A percentile compares a stretch with the other conserved stretches of the same genome.
Evolutionary conservation across 164 flowering plant species (phyloP).

Genomic region (Tetracentron sinense): DNA sequence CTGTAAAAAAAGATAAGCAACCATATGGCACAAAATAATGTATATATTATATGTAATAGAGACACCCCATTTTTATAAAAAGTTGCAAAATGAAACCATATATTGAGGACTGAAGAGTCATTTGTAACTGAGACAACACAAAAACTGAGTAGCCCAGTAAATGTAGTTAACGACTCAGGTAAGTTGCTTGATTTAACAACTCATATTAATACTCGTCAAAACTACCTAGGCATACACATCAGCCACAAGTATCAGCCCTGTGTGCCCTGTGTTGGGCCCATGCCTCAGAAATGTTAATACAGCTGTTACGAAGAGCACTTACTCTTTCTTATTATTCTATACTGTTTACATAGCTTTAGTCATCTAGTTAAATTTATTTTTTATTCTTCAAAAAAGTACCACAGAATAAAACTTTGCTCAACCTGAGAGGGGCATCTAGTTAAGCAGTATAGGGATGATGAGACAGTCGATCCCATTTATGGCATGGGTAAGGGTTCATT

Average conservation of each 20-base stretch:
- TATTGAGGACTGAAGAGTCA: not conserved
- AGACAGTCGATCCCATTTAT: too few species aligned
- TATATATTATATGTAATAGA: not conserved
- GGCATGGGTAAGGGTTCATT: not conserved
- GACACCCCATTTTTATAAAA: not conserved
- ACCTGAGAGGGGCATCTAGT: not conserved
- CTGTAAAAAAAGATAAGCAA: constrained; percentile 25
- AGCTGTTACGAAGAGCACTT: not conserved
- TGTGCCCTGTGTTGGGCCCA: too few species aligned
- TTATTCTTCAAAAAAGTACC: too few species aligned
- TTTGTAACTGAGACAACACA: not conserved
- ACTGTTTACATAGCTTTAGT: not conserved
- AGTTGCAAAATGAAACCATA: not conserved
- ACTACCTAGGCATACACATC: not conserved
- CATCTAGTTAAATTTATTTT: too few species aligned
- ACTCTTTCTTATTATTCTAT: not conserved
- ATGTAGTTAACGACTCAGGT: not conserved
- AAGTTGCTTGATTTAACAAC: not conserved
- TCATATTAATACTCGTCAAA: not conserved
- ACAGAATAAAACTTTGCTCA: not conserved
- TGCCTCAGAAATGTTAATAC: not conserved
- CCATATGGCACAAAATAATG: constrained; percentile 6
- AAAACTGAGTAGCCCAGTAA: not conserved
- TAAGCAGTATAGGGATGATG: not conserved
- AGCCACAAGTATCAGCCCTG: not conserved